Conservation (phyloP, 2,329 filamentous ascomycete genomes). For the Dothidotthia symphoricarpi region DNA sequence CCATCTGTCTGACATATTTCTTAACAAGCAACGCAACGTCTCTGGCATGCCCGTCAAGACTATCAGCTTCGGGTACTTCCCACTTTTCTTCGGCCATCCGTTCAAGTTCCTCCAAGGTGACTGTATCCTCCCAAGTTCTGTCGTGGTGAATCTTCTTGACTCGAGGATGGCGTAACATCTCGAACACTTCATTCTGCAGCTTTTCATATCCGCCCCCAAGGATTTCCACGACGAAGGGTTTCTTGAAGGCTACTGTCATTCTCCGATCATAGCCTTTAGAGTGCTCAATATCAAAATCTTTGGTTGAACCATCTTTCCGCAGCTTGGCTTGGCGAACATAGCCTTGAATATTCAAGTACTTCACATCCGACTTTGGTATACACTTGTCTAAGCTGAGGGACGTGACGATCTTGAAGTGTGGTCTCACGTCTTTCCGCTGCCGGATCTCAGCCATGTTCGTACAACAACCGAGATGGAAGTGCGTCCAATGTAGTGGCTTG, state of each 20-base stretch:
- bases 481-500: conserved; percentile 66
- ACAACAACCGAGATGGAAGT: conserved; percentile 77
- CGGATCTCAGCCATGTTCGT: conserved; percentile 62
- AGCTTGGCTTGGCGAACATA: conserved; percentile 38
- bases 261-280: conserved; percentile 18
- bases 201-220: conserved; percentile 78
- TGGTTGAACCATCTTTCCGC: conserved; percentile 16
- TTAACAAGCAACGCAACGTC: conserved; percentile 29
- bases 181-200: conserved; percentile 65
- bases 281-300: conserved; percentile 24
- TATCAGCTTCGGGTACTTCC: conserved; percentile 24
- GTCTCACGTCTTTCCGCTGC: conserved; percentile 51
- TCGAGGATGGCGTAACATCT: conserved; percentile 72
- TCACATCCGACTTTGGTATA: conserved; percentile 47
- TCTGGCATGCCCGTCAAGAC: conserved; percentile 30
- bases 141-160: conserved; percentile 78
- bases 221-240: conserved; percentile 75
- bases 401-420: conserved; percentile 66
- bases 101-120: conserved; percentile 70
- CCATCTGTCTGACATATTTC: conserved; percentile 19
- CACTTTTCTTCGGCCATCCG: conserved; percentile 59
- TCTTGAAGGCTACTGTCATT: conserved; percentile 59
- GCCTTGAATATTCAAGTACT: conserved; percentile 46
- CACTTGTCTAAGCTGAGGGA: conserved; percentile 47
- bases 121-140: conserved; percentile 64